These are phyloP conservation scores for Erysiphe neolycopersici DNA, from an alignment of 2,329 filamentous ascomycete species.

Conservation along the genomic window DNA sequence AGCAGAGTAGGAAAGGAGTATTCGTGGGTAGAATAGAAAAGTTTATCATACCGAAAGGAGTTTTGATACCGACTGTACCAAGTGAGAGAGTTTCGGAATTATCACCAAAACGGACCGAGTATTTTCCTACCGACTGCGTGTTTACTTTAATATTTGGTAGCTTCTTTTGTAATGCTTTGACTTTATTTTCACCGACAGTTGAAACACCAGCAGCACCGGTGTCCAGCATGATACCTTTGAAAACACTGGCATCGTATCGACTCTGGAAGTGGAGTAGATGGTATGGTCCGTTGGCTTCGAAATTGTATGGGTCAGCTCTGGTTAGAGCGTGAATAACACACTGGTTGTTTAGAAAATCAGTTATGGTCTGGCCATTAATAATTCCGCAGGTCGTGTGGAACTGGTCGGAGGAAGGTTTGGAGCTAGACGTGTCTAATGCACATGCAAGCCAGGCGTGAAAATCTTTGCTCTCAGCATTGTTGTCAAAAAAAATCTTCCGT, in stretches of 20 bases:
- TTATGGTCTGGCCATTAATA: neutral
- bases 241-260: neutral
- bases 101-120: neutral
- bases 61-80: neutral
- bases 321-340: neutral
- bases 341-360: neutral
- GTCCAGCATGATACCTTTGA: neutral
- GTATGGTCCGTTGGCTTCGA: neutral
- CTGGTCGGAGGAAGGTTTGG: conserved; percentile 2
- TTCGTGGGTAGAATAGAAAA: neutral
- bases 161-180: neutral
- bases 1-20: neutral
- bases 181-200: neutral
- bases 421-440: neutral
- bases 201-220: neutral
- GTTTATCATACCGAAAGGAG: neutral
- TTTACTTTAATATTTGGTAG: neutral
- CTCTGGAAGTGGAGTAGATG: neutral
- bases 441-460: neutral
- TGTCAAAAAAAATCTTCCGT: neutral
- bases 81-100: neutral
- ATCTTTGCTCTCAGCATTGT: neutral
- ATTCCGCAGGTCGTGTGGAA: neutral
- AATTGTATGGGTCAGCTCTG: neutral
- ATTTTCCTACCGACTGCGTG: neutral